phyloP scores from a whole-genome alignment of 73 alveolate genomes.

The Tetrahymena thermophila region DNA sequence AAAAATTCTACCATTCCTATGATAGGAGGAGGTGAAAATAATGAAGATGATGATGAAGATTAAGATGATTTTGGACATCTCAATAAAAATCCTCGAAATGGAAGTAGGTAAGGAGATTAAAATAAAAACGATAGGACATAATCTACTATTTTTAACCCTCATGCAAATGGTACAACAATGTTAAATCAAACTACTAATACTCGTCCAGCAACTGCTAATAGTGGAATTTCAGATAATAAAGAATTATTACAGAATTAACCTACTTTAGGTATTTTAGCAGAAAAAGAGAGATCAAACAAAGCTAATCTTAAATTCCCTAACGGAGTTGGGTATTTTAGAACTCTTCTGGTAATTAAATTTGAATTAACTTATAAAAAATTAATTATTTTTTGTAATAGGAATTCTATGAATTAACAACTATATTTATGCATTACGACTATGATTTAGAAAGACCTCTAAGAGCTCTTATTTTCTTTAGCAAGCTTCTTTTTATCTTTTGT shows the following conservation, averaged over 20 bases:
- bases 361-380: not conserved
- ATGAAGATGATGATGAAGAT: not conserved
- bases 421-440: not conserved
- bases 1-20: not conserved
- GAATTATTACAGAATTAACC: not conserved
- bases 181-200: not conserved
- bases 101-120: not conserved
- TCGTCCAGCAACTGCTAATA: not conserved
- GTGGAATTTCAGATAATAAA: not conserved
- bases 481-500: not conserved
- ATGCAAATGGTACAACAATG: not conserved
- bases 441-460: not conserved
- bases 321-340: not conserved
- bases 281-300: not conserved
- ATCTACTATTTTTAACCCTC: not conserved
- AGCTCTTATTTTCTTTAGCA: not conserved
- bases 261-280: not conserved
- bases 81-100: not conserved
- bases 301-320: not conserved
- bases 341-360: not conserved
- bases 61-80: not conserved
- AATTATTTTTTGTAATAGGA: not conserved
- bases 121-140: not conserved
- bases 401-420: not conserved
- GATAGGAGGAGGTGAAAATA: not conserved